Percentiles rank a stretch among this genome's conserved stretches.
Evolutionary conservation across 78 protist genomes (phyloP).

Genomic region (Chrysochromulina parva): DNA sequence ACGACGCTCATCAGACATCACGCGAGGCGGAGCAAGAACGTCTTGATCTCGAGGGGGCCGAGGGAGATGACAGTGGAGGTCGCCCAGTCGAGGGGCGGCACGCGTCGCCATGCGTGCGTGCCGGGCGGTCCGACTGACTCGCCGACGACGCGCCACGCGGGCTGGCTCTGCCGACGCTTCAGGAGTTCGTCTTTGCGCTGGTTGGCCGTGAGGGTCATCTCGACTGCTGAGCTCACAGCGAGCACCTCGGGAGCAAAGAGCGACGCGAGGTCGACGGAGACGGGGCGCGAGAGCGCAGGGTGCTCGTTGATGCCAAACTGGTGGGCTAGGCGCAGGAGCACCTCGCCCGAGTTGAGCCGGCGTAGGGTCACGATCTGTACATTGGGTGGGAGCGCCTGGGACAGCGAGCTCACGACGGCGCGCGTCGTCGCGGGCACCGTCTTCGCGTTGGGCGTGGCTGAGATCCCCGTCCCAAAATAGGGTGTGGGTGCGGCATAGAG

Average conservation of each 20-base stretch:
- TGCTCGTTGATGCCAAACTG: background rate
- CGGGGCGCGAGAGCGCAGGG: background rate
- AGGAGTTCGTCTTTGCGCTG: no score
- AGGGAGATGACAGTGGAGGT: no score
- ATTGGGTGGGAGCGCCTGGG: background rate
- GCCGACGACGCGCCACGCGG: no score
- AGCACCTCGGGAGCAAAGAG: background rate
- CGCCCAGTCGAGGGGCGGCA: no score
- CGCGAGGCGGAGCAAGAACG: no score
- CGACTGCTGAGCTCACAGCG: background rate
- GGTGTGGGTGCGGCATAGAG: background rate
- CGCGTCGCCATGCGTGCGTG: no score
- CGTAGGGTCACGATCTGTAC: slow-evolving; percentile 7
- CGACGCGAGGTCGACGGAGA: background rate
- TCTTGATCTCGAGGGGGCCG: no score
- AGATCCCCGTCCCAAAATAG: background rate
- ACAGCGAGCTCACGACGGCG: background rate
- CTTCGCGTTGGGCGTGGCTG: background rate
- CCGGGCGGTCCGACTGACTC: no score
- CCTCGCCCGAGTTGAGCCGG: background rate
- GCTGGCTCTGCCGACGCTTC: no score
- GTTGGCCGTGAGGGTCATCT: slow-evolving; percentile 17
- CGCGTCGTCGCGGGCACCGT: background rate
- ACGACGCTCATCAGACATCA: no score
- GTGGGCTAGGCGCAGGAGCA: slow-evolving; percentile 35